Conservation (phyloP, 2,329 filamentous ascomycete genomes). For the Ophiocordyceps camponoti-saundersi region DNA sequence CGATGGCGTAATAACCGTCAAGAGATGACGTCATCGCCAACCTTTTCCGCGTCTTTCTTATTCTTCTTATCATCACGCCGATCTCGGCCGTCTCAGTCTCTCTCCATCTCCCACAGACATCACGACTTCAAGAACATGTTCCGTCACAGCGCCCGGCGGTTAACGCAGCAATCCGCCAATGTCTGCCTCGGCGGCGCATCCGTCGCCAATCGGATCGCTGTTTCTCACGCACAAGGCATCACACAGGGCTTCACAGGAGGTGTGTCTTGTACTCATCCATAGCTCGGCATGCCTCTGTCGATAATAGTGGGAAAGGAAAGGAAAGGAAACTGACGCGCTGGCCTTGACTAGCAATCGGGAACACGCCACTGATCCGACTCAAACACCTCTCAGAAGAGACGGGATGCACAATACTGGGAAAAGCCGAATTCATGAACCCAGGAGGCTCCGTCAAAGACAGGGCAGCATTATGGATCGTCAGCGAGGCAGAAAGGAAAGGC, state of each 20-base stretch:
- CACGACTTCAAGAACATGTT: neutral
- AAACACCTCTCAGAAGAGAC: conserved; percentile 80
- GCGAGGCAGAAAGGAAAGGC: conserved; percentile 80
- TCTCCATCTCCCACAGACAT: neutral
- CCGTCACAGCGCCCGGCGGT: neutral
- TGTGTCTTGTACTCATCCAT: conserved; percentile 15
- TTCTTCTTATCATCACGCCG: neutral
- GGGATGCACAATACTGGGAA: conserved; percentile 85
- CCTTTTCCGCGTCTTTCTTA: no score
- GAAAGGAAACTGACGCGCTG: neutral
- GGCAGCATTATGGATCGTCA: conserved; percentile 83
- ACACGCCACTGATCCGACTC: conserved; percentile 84
- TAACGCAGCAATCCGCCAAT: neutral
- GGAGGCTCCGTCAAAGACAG: conserved; percentile 94
- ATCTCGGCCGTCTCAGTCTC: neutral
- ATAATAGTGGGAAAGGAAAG: conserved; percentile 9
- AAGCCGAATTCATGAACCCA: conserved; percentile 98
- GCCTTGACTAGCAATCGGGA: conserved; percentile 62
- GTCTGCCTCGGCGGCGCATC: neutral
- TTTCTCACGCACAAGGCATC: conserved; percentile 66
- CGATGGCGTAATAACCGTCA: no score
- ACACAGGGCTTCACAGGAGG: conserved; percentile 69
- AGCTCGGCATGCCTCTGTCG: no score
- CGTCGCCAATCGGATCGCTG: conserved; percentile 40
- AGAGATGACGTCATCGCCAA: no score